phyloP scores from a whole-genome alignment of 2,329 filamentous ascomycete species.

The Dothistroma septosporum region DNA sequence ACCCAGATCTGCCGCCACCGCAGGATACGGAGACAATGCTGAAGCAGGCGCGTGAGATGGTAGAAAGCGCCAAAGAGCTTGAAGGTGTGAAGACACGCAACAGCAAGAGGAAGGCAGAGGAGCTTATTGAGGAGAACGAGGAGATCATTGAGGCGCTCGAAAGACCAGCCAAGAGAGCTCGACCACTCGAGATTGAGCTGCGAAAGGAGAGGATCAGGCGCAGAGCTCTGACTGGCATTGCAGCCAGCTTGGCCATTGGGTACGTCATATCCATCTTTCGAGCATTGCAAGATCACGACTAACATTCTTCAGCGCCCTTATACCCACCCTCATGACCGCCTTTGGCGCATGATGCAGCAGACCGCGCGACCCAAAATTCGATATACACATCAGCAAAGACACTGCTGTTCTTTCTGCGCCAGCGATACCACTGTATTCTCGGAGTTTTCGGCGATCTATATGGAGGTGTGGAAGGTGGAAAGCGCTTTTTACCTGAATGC shows the following conservation, averaged over 20 bases:
- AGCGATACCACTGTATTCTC: constrained; percentile 17
- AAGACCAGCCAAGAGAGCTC: constrained; percentile 62
- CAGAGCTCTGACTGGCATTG: constrained; percentile 79
- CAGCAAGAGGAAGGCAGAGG: constrained; percentile 70
- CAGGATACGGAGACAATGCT: constrained; percentile 75
- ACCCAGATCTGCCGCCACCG: constrained; percentile 65
- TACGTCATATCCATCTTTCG: constrained; percentile 52
- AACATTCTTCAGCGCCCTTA: constrained; percentile 25
- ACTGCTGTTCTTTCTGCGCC: constrained; percentile 7
- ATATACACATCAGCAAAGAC: constrained; percentile 3
- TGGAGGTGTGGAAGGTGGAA: background rate
- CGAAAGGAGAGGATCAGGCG: constrained; percentile 82
- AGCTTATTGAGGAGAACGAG: constrained; percentile 54
- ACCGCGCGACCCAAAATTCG: background rate
- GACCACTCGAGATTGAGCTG: constrained; percentile 70
- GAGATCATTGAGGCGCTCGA: constrained; percentile 49
- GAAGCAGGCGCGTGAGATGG: constrained; percentile 81
- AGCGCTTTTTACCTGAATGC: background rate
- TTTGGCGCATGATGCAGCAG: background rate
- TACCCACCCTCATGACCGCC: constrained; percentile 25
- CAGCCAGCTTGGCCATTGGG: constrained; percentile 84
- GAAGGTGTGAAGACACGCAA: constrained; percentile 39
- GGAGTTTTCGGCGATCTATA: constrained; percentile 6
- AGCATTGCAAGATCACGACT: constrained; percentile 3
- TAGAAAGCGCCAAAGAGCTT: constrained; percentile 62